A percentile compares a stretch with the other conserved stretches of the same genome.
Evolutionary conservation across 345 rosid genomes (phyloP).

Genomic region (Camelina hispida): DNA sequence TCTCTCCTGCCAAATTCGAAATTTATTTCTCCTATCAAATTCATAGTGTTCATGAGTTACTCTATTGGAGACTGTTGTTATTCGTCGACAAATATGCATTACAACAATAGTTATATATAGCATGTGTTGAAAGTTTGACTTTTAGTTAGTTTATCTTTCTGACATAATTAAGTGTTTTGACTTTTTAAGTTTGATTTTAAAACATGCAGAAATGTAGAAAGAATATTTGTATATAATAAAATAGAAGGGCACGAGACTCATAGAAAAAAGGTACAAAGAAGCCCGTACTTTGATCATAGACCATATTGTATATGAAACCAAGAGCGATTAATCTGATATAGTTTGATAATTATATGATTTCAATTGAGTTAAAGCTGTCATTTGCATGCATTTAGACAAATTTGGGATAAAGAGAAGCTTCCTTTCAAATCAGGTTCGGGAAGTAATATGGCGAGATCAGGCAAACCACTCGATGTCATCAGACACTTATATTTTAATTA

Average conservation of each 20-base stretch:
- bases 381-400: slow-evolving; percentile 42
- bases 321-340: slow-evolving; percentile 8
- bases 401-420: slow-evolving; percentile 29
- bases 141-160: slow-evolving; percentile 12
- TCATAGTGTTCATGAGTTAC: too few species aligned
- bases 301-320: slow-evolving; percentile 14
- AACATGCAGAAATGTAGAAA: slow-evolving; percentile 21
- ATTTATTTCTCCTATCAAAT: too few species aligned
- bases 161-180: slow-evolving; percentile 4
- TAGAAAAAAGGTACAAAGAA: slow-evolving; percentile 4
- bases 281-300: slow-evolving; percentile 41
- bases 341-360: neutral
- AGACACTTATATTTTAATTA: neutral
- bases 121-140: slow-evolving; percentile 26
- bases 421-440: slow-evolving; percentile 14
- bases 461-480: neutral
- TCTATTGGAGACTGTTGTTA: too few species aligned
- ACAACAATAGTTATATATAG: too few species aligned
- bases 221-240: slow-evolving; percentile 7
- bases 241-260: slow-evolving; percentile 13
- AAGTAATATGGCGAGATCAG: slow-evolving; percentile 4
- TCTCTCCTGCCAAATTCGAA: too few species aligned
- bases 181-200: slow-evolving; percentile 9
- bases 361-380: slow-evolving; percentile 35
- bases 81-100: too few species aligned